Base-by-base conservation (phyloP, 139 green algal species). In the Edaphochlamys debaryana region DNA sequence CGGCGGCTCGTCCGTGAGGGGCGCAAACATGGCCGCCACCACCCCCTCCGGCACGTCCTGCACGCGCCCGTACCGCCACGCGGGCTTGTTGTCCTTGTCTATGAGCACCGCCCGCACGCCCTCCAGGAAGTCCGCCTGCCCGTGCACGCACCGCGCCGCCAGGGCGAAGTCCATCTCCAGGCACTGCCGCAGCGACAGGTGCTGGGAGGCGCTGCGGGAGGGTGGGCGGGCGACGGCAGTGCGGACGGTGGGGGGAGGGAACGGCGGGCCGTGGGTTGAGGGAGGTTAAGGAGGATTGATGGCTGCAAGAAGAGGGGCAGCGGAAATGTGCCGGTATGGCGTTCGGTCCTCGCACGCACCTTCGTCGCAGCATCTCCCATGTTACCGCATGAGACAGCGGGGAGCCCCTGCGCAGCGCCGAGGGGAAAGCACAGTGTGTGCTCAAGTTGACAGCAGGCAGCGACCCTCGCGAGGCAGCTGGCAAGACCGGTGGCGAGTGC, bases 71-170 rank as follows among this genome's bases (percentile, higher is more conserved):
- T 92, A 93, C 63, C 79, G 80, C 95, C 95, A 98, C 0, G 23
- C 30, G 15, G 95, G 91, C 66, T 62, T 80, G 67, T 88, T 88
- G 79, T 84, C 88, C 84, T 93, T 95, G 71, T 95, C 90, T 23
- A 98, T 93, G 23, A 98, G 91, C 50, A 88, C 74, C 22, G 95
- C 94, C 27, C 84, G 38, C 41, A 98, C 94, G 29, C 94, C 94
- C 78, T 95, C 92, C 3, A 76, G 50, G 80, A 95, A 94, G 82
- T 95, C 93, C 4, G 70, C 87, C 20, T 89, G 67, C 20, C 77
- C 79, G 3, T 34, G 32, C 37, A 82, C 74, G 75, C 92, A 94
- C 36, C 87, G 87, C 27, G 38, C 30, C 29, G 89, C 87, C 75
- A 98, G 70, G 8, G 82, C 63, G 34, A 86, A 90, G 71, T 98